Evolutionary conservation across 441 rosid genomes (phyloP), one percentile per base, ranked within the genome.

Genomic region (Daphne laureola): DNA sequence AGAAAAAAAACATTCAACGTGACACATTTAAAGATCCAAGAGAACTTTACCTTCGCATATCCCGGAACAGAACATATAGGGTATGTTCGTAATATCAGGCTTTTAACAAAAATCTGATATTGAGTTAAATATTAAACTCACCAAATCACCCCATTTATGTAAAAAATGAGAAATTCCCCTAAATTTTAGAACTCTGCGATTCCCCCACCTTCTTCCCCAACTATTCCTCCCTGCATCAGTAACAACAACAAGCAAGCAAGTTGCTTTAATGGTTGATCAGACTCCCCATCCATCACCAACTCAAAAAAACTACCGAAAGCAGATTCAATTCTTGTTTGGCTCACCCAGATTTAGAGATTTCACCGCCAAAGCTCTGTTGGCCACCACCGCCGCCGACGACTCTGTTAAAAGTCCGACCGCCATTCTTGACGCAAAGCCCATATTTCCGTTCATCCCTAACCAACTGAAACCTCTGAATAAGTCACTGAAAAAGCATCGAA

Each of bases 341-440:
- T 81, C 91, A 47, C 83, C 84, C 15, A 73, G 80, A 51, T 80
- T 85, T 64, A 78, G 70, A 66, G 76, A 77, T 67, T 76, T 83
- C 46, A 68, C 78, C 18, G 46, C 77, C 1, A 77, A 70, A 57
- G 31, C 17, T 55, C 62, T 72, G 53, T 62, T 73, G 16, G 90
- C 81, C 46, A 36, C 78, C 14, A 87, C 78, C 25, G 90, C 81
- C 46, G 38, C 78, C 14, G 89, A 79, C 25, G 89, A 80, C 25
- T 49, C 71, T 12, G 60, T 65, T 42, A 56, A 68, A 50, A 86
- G 93, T 67, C 96, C 86, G 5, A 84, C 87, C 35, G 76, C 90
- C 1, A 76, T 78, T 61, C 83, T 83, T 4, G 85, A 85, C 65
- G 17, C 65, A 17, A 77, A 69, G 67, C 69, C 71, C 14, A 63